phyloP scores from a whole-genome alignment of 306 rosid genomes.

The Acacia melanoxylon region DNA sequence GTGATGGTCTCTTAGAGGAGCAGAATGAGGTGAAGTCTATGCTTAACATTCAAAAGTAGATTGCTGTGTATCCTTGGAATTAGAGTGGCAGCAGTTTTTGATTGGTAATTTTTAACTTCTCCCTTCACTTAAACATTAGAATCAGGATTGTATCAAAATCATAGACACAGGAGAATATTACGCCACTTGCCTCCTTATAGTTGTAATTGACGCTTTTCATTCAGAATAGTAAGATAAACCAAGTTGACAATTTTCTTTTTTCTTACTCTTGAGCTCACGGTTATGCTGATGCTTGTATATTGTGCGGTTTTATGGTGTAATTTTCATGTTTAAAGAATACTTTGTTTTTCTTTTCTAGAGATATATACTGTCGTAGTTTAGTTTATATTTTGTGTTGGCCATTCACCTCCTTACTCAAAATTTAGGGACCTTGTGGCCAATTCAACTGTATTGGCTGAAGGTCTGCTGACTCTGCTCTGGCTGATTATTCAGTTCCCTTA shows the following conservation, averaged over 20 bases:
- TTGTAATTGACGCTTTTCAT: conserved; percentile 23
- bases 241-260: conserved; percentile 3
- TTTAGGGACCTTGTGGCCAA: neutral
- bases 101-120: neutral
- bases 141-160: conserved; percentile 8
- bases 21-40: conserved; percentile 68
- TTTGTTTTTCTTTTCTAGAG: neutral
- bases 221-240: conserved; percentile 1
- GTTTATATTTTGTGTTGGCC: neutral
- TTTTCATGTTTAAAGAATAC: neutral
- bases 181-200: neutral
- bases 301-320: neutral
- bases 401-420: neutral
- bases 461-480: neutral
- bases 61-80: neutral
- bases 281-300: neutral
- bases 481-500: neutral
- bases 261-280: neutral
- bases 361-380: neutral
- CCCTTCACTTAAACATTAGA: neutral
- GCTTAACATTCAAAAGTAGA: conserved; percentile 75
- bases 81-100: neutral
- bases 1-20: conserved; percentile 73
- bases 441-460: neutral
- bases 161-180: neutral